Evolutionary conservation across 768 basidiomycete genomes (phyloP), one percentile per base, ranked within the genome.

Genomic region (Crucibulum laeve): DNA sequence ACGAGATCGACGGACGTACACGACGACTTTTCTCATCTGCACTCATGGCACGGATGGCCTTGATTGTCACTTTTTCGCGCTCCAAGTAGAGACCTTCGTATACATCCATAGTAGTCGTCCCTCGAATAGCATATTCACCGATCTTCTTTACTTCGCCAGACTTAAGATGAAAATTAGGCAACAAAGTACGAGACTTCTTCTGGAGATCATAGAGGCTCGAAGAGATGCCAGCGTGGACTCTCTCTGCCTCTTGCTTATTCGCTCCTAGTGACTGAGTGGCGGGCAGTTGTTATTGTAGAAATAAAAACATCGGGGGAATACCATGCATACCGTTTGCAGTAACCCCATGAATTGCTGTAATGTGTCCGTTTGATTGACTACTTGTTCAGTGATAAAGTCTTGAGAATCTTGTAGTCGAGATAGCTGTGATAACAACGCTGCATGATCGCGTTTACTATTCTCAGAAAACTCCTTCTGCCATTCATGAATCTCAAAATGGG

Each of bases 31-130:
- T 60, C 4, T 74, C 75, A 40, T 70, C 64, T 22, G 71, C 67
- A 38, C 73, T 65, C 36, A 79, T 69, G 8, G 76, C 72, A 26
- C 79, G 73, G 24, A 81, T 58, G 5, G 72, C 68, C 52, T 80
- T 80, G 55, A 81, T 73, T 2, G 76, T 73, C 2, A 80, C 79
- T 45, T 76, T 78, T 49, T 79, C 74, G 38, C 68, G 62, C 24
- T 65, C 64, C 1, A 81, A 65, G 59, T 78, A 81, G 7, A 73
- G 23, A 3, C 80, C 80, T 53, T 80, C 76, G 34, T 65, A 69
- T 10, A 78, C 72, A 56, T 77, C 79, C 65, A 79, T 77, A 3
- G 71, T 66, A 11, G 70, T 67, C 5, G 70, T 75, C 22, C 76
- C 76, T 32, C 70, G 70, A 38, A 77, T 68, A 5, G 79, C 76